These are phyloP conservation scores for Gaeumannomyces tritici DNA, from an alignment of 2,329 filamentous ascomycete genomes.

Conservation along the genomic window DNA sequence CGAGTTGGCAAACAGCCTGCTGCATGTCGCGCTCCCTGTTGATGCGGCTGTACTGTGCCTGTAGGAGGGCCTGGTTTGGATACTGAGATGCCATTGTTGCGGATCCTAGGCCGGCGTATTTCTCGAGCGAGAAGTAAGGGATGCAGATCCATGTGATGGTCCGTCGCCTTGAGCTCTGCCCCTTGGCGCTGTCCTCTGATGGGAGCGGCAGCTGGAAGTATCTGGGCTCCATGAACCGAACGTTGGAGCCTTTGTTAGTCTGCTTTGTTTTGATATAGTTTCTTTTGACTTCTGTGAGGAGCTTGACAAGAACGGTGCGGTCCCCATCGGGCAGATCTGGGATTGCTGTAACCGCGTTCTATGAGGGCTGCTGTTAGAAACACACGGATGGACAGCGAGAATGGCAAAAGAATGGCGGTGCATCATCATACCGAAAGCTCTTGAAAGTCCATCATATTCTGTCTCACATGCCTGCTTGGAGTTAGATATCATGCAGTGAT, in stretches of 20 bases:
- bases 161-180: conserved; percentile 8
- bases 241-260: conserved; percentile 25
- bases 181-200: conserved; percentile 11
- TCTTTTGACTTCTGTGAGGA: conserved; percentile 27
- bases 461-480: background rate
- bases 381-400: background rate
- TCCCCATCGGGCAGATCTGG: background rate
- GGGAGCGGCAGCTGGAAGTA: conserved; percentile 25
- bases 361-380: background rate
- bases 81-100: conserved; percentile 22
- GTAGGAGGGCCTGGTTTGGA: conserved; percentile 32
- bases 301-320: conserved; percentile 3
- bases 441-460: conserved; percentile 1
- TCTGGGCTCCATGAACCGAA: conserved; percentile 30
- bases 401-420: background rate
- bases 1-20: conserved; percentile 30
- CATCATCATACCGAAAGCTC: background rate
- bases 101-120: conserved; percentile 27
- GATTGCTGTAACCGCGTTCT: background rate
- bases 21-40: conserved; percentile 30
- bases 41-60: conserved; percentile 30
- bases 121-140: conserved; percentile 36
- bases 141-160: conserved; percentile 31
- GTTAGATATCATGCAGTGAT: background rate
- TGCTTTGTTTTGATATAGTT: conserved; percentile 24